phyloP scores from a whole-genome alignment of 768 basidiomycete species.

The Boletus reticuloceps region DNA sequence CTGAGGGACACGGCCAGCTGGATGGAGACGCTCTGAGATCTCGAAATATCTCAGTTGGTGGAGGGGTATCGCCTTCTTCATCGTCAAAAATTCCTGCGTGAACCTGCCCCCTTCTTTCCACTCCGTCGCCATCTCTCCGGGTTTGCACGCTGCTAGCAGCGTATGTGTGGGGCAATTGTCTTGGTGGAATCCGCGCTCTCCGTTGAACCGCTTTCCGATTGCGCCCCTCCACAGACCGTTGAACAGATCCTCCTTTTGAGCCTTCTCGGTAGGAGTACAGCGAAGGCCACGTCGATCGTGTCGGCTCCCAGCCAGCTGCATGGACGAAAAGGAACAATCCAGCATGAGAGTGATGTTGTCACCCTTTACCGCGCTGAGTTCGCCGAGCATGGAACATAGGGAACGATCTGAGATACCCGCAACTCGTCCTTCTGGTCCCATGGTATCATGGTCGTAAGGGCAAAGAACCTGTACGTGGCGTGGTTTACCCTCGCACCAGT shows the following conservation, averaged over 20 bases:
- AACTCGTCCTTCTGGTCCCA: constrained; percentile 42
- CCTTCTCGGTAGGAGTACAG: constrained; percentile 60
- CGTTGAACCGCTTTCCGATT: constrained; percentile 34
- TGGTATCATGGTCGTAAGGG: constrained; percentile 63
- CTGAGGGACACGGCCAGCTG: constrained; percentile 38
- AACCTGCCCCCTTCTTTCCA: constrained; percentile 63
- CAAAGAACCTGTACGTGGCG: constrained; percentile 57
- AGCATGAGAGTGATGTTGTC: constrained; percentile 69
- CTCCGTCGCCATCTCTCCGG: constrained; percentile 56
- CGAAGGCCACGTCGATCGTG: constrained; percentile 50
- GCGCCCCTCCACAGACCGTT: constrained; percentile 53
- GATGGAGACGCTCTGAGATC: constrained; percentile 44
- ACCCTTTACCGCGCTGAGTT: constrained; percentile 56
- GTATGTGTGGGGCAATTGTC: constrained; percentile 43
- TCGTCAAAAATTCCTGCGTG: constrained; percentile 52
- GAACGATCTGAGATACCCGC: constrained; percentile 70
- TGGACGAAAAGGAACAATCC: constrained; percentile 59
- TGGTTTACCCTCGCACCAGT: constrained; percentile 52
- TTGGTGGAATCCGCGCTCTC: constrained; percentile 45
- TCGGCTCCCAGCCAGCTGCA: constrained; percentile 37
- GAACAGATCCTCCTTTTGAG: constrained; percentile 52
- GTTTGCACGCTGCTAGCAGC: constrained; percentile 55
- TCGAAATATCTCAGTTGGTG: constrained; percentile 52
- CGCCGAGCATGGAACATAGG: constrained; percentile 56
- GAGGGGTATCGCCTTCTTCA: constrained; percentile 44